Base-by-base conservation (phyloP, 352 stramenopile species). In the Plasmopara viticola region DNA sequence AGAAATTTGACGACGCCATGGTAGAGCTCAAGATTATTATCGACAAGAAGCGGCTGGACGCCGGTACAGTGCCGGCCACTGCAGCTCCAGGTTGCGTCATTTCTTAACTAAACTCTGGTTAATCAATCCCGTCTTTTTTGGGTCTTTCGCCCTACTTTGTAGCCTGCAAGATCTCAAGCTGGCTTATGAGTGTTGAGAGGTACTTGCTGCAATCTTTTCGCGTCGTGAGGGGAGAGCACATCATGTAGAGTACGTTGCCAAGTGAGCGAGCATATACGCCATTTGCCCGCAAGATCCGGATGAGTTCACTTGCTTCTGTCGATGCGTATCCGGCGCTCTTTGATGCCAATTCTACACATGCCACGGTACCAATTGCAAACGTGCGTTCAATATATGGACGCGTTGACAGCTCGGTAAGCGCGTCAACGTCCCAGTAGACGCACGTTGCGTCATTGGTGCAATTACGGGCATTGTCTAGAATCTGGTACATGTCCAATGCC, bases 401-500 rank as follows among this genome's bases (percentile, higher is more conserved):
- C 12, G 62, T 57, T 1, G 80, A 90, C 6, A 94, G 56, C 43
- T 75, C 60, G 10, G 50, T 66, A 13, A 90, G 68, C 18, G 59
- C 37, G 0, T 70, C 51, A 0, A 63, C 41, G 40, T 91, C 52
- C 83, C 83, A 94, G 61, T 91, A 90, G 13, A 52, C 58, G 20
- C 76, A 70, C 1, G 60, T 72, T 13, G 41, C 56, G 13, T 66
- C 63, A 10, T 45, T 61, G 14, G 12, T 64, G 8, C 51, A 43
- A 15, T 7, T 55, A 28, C 30, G 65, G 0, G 56, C 56, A 44
- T 66, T 41, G 47, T 77, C 74, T 37, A 85, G 63, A 51, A 90
- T 83, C 48, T 87, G 53, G 64, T 91, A 95, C 80, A 92, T 89
- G 60, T 94, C 82, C 3, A 97, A 54, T 9, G 86, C 77, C n/a